Evolutionary conservation across 139 green algal species (phyloP).

Genomic region (Chlamydomonas sp.): DNA sequence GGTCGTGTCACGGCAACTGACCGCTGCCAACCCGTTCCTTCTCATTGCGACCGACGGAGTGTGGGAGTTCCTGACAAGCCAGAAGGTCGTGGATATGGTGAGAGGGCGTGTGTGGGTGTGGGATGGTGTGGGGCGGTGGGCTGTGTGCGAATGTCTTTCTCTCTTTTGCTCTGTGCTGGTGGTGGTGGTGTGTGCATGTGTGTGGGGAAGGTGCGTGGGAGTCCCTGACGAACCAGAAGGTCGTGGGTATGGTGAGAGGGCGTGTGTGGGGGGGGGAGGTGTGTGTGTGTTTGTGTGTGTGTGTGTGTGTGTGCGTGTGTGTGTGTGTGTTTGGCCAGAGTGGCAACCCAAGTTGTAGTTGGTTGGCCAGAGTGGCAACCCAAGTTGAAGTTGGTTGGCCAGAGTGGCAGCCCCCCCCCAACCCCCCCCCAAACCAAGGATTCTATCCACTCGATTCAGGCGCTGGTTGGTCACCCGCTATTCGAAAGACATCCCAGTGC

Average conservation of each 20-base stretch:
- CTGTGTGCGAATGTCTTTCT: no score
- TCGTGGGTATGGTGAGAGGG: neutral
- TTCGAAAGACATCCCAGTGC: no score
- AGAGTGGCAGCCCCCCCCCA: no score
- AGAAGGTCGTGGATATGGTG: slow-evolving; percentile 82
- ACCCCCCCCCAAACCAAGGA: no score
- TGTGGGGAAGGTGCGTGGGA: neutral
- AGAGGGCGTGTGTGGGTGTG: neutral
- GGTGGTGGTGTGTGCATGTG: neutral
- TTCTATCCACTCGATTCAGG: no score
- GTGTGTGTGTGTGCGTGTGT: no score
- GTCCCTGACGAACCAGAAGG: neutral
- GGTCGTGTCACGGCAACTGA: slow-evolving; percentile 53
- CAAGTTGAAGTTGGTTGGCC: no score
- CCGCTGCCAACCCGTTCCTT: slow-evolving; percentile 55
- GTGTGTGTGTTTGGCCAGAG: no score
- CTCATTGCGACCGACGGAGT: slow-evolving; percentile 86
- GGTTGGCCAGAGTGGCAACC: no score
- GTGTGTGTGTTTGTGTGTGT: no score
- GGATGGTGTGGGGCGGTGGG: neutral
- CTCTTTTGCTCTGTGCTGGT: neutral
- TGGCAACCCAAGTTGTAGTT: no score
- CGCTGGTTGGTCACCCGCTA: no score
- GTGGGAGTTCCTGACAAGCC: slow-evolving; percentile 89
- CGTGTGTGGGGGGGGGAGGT: neutral